Evolutionary conservation across 345 rosid genomes (phyloP).

Genomic region (Gossypium stocksii): DNA sequence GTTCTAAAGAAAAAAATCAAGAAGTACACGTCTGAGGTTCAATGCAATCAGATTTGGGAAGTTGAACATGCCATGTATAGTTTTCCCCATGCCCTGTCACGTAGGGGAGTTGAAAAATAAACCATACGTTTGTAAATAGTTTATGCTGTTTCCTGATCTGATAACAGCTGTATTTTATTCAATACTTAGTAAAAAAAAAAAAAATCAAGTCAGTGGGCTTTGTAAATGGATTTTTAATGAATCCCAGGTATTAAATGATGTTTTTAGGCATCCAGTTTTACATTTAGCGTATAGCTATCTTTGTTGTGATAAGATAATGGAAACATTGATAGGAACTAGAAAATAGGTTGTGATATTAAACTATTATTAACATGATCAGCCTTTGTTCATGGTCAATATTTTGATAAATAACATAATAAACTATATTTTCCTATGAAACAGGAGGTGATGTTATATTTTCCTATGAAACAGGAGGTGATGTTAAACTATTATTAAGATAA

Average conservation of each 20-base stretch:
- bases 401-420: not conserved
- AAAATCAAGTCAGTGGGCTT: not conserved
- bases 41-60: not conserved
- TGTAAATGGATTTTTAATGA: not conserved
- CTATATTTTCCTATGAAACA: not conserved
- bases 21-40: slow-evolving; percentile 52
- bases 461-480: not conserved
- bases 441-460: not conserved
- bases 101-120: slow-evolving; percentile 14
- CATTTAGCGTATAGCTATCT: not conserved
- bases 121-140: not conserved
- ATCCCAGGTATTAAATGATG: not conserved
- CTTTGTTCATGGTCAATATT: not conserved
- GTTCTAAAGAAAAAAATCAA: slow-evolving; percentile 61
- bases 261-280: not conserved
- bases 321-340: not conserved
- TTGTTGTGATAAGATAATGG: not conserved
- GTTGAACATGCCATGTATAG: not conserved
- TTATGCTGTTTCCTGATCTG: not conserved
- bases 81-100: not conserved
- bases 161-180: not conserved
- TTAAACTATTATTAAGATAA: no score
- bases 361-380: not conserved
- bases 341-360: not conserved
- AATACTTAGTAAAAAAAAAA: not conserved